Base-by-base conservation (phyloP, 257 asterid genomes). In the Ballota nigra region DNA sequence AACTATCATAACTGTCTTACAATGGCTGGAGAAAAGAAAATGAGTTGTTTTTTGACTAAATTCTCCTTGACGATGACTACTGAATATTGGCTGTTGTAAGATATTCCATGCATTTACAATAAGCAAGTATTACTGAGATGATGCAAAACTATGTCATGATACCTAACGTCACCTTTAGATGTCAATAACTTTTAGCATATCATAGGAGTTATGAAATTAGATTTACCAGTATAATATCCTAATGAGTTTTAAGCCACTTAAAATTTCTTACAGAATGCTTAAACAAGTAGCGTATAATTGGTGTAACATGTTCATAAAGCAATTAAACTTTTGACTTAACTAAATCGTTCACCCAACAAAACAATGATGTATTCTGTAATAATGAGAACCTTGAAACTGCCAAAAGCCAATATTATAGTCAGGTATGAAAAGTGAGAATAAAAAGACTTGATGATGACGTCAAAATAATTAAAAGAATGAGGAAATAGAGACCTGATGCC, bases 401-500 rank as follows among this genome's bases (percentile, higher is more conserved):
- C 28, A 58, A n/a, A 24, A 66, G 24, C 40, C 28, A 18, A n/a
- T 36, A 74, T 43, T 18, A 49, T 49, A 20, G 28, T 19, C 59
- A 26, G 52, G 20, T 45, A 72, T 70, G 31, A 71, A 16, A 72
- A 51, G 68, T 33, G 55, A 28, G 41, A 34, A 19, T 51, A 55
- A 70, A 18, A 24, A 60, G 76, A 79, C 80, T 78, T 83, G 81
- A 80, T 73, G 52, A 83, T 73, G 6, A 38, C 28, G 6, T 36
- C 22, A 23, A 3, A 24, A 75, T 18, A n/a, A 6, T 41, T 11
- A 4, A 41, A 62, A 13, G 61, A 68, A 38, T 26, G 63, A 38
- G 10, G 47, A 65, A 23, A 47, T 61, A 72, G 34, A 36, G 43
- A 85, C 92, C 99, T 91, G 96, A 94, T 86, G 73, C 99, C 98